phyloP scores from a whole-genome alignment of 192 early-diverging fungal genomes.

The Coemansia sp. region DNA sequence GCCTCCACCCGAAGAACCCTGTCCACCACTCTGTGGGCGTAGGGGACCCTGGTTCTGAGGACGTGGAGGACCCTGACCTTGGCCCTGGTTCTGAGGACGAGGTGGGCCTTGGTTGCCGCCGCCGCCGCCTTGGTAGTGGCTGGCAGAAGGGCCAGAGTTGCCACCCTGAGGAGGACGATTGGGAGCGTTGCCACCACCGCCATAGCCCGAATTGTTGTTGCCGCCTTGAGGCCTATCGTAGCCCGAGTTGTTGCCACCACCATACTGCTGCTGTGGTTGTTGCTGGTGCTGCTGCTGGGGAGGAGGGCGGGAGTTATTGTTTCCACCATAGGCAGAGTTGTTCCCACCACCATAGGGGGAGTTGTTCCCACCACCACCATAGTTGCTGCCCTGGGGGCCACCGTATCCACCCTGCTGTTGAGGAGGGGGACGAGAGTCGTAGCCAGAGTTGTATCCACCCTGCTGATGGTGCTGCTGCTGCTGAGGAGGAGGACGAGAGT shows the following conservation, averaged over 20 bases:
- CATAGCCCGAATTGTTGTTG: not conserved
- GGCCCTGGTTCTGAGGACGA: conserved; percentile 13
- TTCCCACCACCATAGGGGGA: not conserved
- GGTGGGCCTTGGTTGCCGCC: conserved; percentile 5
- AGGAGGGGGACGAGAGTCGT: conserved; percentile 5
- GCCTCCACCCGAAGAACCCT: not conserved
- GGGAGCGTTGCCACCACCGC: not conserved
- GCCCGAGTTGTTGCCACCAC: not conserved
- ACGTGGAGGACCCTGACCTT: conserved; percentile 3
- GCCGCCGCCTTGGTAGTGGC: conserved; percentile 3
- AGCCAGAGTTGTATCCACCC: not conserved
- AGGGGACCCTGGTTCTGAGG: conserved; percentile 12
- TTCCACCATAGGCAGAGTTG: conserved; percentile 3
- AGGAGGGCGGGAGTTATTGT: conserved; percentile 5
- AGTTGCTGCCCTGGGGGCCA: not conserved
- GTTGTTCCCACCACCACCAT: conserved; percentile 2
- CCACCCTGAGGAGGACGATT: conserved; percentile 5
- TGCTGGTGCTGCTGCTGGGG: conserved; percentile 13
- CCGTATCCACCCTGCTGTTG: conserved; percentile 3
- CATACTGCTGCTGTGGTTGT: not conserved
- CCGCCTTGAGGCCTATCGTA: not conserved
- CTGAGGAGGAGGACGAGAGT: conserved; percentile 7
- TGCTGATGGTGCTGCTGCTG: conserved; percentile 12
- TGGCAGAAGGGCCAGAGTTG: not conserved
- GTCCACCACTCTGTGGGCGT: conserved; percentile 11